Evolutionary conservation across 352 stramenopile genomes (phyloP).

Genomic region (Phytophthora pisi): DNA sequence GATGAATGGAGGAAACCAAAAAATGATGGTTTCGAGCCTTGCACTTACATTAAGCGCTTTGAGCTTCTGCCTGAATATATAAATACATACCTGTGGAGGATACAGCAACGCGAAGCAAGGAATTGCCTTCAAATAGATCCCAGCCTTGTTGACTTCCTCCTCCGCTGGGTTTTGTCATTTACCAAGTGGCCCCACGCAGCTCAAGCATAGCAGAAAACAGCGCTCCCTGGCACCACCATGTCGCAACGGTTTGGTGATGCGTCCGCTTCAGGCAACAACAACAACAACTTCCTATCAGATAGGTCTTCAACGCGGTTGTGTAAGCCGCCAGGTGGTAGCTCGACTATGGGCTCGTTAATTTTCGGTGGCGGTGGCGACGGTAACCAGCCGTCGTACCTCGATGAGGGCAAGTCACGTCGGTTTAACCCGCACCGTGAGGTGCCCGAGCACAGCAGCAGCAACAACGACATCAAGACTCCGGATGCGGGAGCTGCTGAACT

Average conservation of each 20-base stretch:
- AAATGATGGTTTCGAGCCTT: conserved; percentile 20
- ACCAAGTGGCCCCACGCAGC: conserved; percentile 11
- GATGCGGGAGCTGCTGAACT: conserved; percentile 36
- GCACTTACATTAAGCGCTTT: no score
- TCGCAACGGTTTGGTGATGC: conserved; percentile 14
- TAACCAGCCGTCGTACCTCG: conserved; percentile 49
- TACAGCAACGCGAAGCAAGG: neutral
- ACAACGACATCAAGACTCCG: conserved; percentile 18
- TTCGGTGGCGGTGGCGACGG: conserved; percentile 37
- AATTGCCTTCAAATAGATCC: conserved; percentile 21
- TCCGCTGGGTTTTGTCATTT: neutral
- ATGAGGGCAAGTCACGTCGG: conserved; percentile 60
- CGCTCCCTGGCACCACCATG: conserved; percentile 13
- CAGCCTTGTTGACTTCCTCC: neutral
- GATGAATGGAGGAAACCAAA: conserved; percentile 12
- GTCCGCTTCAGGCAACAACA: conserved; percentile 32
- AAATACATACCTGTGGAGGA: conserved; percentile 13
- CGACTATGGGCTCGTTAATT: conserved; percentile 57
- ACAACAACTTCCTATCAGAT: conserved; percentile 56
- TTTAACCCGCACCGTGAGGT: conserved; percentile 30
- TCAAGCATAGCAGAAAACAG: conserved; percentile 6
- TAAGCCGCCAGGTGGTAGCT: conserved; percentile 55
- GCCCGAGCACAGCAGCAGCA: conserved; percentile 39
- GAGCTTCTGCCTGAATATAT: conserved; percentile 2
- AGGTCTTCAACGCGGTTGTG: conserved; percentile 45